phyloP scores from a whole-genome alignment of 306 rosid genomes.

The Aeschynomene evenia region DNA sequence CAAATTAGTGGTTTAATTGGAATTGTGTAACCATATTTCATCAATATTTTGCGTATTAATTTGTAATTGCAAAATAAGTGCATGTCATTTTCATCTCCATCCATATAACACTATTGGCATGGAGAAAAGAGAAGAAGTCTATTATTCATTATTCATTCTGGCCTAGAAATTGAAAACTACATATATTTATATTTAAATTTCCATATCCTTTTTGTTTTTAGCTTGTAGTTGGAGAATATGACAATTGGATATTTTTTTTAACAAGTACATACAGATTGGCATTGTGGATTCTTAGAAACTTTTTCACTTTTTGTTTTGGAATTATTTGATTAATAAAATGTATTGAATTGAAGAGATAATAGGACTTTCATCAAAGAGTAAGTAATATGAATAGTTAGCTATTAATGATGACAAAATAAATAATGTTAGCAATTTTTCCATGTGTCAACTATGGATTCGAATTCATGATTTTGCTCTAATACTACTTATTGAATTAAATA shows the following conservation, averaged over 20 bases:
- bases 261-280: not conserved
- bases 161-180: not conserved
- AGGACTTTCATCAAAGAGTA: too few relatives aligned
- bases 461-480: too few relatives aligned
- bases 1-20: not conserved
- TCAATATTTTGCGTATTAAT: not conserved
- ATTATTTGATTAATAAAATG: not conserved
- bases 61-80: conserved; percentile 6
- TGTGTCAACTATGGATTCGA: too few relatives aligned
- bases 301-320: not conserved
- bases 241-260: conserved; percentile 19
- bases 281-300: not conserved
- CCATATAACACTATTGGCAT: not conserved
- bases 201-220: not conserved
- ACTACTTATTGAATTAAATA: too few relatives aligned
- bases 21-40: not conserved
- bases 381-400: too few relatives aligned
- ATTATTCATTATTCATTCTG: too few relatives aligned
- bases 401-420: too few relatives aligned
- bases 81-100: conserved; percentile 13
- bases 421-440: too few relatives aligned
- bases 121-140: not conserved
- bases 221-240: conserved; percentile 14
- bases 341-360: not conserved
- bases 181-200: too few relatives aligned